Conservation (phyloP, 2,329 filamentous ascomycete species). For the Fusarium sp. region DNA sequence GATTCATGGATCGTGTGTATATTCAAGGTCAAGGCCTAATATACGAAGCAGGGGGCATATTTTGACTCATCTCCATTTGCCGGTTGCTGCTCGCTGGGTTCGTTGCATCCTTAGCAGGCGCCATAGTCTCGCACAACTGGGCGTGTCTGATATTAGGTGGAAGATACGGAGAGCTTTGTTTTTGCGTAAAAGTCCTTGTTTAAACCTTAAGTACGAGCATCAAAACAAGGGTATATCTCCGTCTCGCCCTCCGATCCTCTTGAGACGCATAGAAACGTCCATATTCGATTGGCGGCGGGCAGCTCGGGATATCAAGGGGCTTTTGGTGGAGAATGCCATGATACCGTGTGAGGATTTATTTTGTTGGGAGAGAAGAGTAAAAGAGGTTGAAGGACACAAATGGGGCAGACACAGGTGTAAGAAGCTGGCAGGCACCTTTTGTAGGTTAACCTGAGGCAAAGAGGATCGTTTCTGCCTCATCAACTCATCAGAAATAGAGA, state of each 20-base stretch:
- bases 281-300: constrained; percentile 18
- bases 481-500: neutral
- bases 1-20: constrained; percentile 5
- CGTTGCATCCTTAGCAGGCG: constrained; percentile 21
- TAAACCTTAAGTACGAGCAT: neutral
- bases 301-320: constrained; percentile 10
- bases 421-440: neutral
- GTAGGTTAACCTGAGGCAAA: constrained; percentile 4
- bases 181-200: constrained; percentile 1
- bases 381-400: neutral
- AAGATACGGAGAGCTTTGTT: neutral
- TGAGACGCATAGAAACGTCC: constrained; percentile 22
- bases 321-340: constrained; percentile 23
- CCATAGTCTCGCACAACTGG: constrained; percentile 20
- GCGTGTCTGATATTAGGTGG: constrained; percentile 7
- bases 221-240: constrained; percentile 9
- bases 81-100: constrained; percentile 10
- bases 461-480: neutral
- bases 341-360: constrained; percentile 2
- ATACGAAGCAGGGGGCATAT: constrained; percentile 6
- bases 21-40: constrained; percentile 19
- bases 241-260: constrained; percentile 6
- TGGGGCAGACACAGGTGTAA: neutral
- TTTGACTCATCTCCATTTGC: neutral
- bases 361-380: constrained; percentile 3